phyloP scores from a whole-genome alignment of 352 stramenopile species.

The Pythium scleroteichum region DNA sequence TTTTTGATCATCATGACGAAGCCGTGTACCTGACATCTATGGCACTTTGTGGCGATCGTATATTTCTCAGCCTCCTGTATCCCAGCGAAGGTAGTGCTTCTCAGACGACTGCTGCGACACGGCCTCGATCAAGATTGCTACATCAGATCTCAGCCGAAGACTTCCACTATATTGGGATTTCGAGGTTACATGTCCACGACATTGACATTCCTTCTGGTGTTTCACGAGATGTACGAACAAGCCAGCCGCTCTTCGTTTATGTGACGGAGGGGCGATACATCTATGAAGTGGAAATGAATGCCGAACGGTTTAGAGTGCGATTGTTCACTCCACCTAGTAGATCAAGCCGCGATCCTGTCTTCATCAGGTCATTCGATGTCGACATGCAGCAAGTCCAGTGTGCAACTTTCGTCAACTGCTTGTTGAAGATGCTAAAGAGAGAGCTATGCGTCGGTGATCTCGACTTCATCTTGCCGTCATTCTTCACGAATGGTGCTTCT shows the following conservation, averaged over 20 bases:
- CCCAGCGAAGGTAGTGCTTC: slow-evolving; percentile 16
- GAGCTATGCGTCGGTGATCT: slow-evolving; percentile 30
- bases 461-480: slow-evolving; percentile 29
- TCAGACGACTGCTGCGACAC: slow-evolving; percentile 7
- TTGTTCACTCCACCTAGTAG: slow-evolving; percentile 38
- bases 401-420: slow-evolving; percentile 36
- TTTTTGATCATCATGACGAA: slow-evolving; percentile 34
- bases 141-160: slow-evolving; percentile 30
- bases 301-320: slow-evolving; percentile 37
- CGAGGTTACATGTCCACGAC: slow-evolving; percentile 20
- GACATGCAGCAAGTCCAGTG: slow-evolving; percentile 42
- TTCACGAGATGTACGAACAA: slow-evolving; percentile 1
- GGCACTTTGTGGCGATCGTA: slow-evolving; percentile 37
- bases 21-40: slow-evolving; percentile 53
- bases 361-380: slow-evolving; percentile 34
- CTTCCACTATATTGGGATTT: slow-evolving; percentile 6
- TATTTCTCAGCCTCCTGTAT: slow-evolving; percentile 55
- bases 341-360: neutral
- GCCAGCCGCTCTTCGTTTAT: slow-evolving; percentile 39
- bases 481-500: slow-evolving; percentile 44
- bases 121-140: slow-evolving; percentile 27
- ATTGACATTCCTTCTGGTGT: slow-evolving; percentile 1
- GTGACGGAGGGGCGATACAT: slow-evolving; percentile 51
- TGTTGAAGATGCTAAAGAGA: slow-evolving; percentile 36
- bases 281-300: slow-evolving; percentile 52